Evolutionary conservation across 441 rosid genomes (phyloP).

Genomic region (Sinapis alba): DNA sequence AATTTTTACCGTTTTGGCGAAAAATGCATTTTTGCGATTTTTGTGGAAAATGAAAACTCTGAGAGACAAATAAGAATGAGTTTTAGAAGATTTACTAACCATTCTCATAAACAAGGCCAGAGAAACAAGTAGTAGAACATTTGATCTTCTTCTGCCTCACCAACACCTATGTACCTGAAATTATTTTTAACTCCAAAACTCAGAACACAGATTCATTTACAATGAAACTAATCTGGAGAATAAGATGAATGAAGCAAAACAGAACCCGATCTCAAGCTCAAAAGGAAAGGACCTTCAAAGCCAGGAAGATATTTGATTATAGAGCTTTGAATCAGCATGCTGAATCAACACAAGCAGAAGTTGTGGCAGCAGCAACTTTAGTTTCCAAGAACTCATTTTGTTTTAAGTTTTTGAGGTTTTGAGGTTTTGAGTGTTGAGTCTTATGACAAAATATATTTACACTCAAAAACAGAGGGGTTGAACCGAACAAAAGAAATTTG

Average conservation of each 20-base stretch:
- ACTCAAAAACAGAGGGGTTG: conserved; percentile 25
- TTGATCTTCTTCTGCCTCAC: conserved; percentile 51
- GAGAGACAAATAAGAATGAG: background rate
- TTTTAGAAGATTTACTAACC: conserved; percentile 42
- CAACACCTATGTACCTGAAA: conserved; percentile 62
- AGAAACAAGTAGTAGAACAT: conserved; percentile 63
- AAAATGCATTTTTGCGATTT: too few species aligned
- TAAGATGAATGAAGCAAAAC: background rate
- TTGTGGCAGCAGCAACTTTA: conserved; percentile 7
- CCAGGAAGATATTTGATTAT: conserved; percentile 62
- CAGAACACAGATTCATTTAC: conserved; percentile 6
- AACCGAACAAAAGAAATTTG: background rate
- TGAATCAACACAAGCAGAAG: conserved; percentile 9
- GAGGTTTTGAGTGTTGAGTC: background rate
- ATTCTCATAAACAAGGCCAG: conserved; percentile 55
- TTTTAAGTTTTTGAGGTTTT: background rate
- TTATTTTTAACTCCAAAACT: background rate
- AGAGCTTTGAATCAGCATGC: conserved; percentile 22
- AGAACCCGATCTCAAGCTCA: conserved; percentile 61
- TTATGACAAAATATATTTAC: background rate
- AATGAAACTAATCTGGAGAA: background rate
- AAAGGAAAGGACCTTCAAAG: conserved; percentile 69
- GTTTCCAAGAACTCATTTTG: conserved; percentile 6
- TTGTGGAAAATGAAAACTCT: background rate
- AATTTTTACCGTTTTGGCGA: background rate